A percentile compares a stretch with the other conserved stretches of the same genome.
These are phyloP conservation scores for Calonectria multiphialidica DNA, from an alignment of 2,329 filamentous ascomycete species.

Conservation along the genomic window DNA sequence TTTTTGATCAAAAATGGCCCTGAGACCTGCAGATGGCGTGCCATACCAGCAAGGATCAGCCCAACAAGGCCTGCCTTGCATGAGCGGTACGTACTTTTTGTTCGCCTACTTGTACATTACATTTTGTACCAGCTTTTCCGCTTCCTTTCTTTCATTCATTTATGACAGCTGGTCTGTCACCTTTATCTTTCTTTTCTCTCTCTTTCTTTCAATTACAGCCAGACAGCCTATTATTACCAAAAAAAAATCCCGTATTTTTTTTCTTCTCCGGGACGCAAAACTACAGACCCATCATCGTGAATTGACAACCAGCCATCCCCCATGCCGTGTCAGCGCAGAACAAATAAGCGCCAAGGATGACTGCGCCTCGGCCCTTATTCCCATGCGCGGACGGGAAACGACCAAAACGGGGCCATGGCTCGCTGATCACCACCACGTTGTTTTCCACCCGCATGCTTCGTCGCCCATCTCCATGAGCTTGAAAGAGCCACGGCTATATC, in stretches of 20 bases:
- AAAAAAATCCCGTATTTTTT: not conserved
- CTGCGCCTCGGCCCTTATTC: not conserved
- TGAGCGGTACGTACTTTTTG: not conserved
- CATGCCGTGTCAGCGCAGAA: not conserved
- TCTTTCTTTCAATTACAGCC: not conserved
- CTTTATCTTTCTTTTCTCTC: not conserved
- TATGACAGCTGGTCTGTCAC: not conserved
- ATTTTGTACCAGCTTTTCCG: not conserved
- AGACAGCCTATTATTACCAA: constrained; percentile 5
- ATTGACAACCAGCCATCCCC: not conserved
- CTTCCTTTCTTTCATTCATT: not conserved
- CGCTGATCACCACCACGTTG: not conserved
- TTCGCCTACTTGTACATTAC: not conserved
- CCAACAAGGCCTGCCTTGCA: not conserved
- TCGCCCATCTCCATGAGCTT: too few species aligned
- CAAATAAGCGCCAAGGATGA: constrained; percentile 1
- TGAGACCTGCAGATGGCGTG: constrained; percentile 10
- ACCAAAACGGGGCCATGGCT: not conserved
- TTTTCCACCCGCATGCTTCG: not conserved
- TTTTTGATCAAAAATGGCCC: not conserved
- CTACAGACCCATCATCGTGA: not conserved
- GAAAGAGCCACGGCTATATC: not conserved
- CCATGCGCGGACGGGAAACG: not conserved
- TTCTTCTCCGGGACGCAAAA: not conserved
- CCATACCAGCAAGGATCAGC: not conserved